Conservation (phyloP, 129 eudicot genomes). For the Escallonia rubra region DNA sequence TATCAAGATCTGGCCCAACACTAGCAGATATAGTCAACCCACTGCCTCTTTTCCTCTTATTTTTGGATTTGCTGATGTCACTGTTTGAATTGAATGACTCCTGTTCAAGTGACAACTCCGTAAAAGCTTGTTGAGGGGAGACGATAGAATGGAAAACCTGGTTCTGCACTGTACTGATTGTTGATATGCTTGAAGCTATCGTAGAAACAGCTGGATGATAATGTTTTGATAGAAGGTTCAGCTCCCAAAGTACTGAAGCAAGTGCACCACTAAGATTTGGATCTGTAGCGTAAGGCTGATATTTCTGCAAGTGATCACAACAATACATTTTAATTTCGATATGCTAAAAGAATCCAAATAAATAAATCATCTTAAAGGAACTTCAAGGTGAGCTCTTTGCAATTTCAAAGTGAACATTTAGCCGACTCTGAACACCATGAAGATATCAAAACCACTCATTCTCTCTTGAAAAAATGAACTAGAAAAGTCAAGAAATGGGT, state of each 20-base stretch:
- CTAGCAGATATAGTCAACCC: slow-evolving; percentile 4
- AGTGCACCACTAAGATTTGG: slow-evolving; percentile 90
- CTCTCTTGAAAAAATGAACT: neutral
- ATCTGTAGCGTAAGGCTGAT: slow-evolving; percentile 74
- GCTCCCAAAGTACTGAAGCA: slow-evolving; percentile 94
- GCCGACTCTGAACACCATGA: neutral
- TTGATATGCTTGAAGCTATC: slow-evolving; percentile 56
- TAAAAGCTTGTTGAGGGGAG: slow-evolving; percentile 77
- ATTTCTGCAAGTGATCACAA: slow-evolving; percentile 46
- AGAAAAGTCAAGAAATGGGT: neutral
- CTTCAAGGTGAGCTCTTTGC: neutral
- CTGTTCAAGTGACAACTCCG: slow-evolving; percentile 46
- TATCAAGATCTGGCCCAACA: slow-evolving; percentile 23
- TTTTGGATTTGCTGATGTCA: slow-evolving; percentile 27
- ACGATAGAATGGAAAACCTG: slow-evolving; percentile 41
- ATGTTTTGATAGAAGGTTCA: slow-evolving; percentile 69
- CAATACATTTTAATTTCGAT: neutral
- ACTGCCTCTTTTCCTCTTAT: slow-evolving; percentile 41
- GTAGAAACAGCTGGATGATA: slow-evolving; percentile 74
- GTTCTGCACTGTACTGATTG: slow-evolving; percentile 30
- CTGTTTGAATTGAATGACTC: slow-evolving; percentile 35
- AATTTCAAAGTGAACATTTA: neutral
- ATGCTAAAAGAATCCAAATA: neutral
- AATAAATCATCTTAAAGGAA: neutral
- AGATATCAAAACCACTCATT: neutral